A percentile compares a stretch with the other conserved stretches of the same genome.
Conservation (phyloP, 805 yeast genomes). For the Lipomyces orientalis region DNA sequence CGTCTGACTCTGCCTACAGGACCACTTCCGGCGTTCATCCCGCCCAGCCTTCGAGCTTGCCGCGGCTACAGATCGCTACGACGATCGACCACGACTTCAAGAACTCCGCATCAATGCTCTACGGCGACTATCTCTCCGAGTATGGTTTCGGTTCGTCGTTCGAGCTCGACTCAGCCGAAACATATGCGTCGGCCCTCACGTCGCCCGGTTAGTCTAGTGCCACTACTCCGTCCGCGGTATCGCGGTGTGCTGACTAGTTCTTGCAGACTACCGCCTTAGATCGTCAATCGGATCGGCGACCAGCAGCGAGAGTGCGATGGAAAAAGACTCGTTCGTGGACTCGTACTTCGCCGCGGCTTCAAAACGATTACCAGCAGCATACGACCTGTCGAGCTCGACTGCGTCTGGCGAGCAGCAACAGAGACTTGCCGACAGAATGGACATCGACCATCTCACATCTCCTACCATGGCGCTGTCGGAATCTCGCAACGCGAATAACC, state of each 20-base stretch:
- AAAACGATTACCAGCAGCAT: background rate
- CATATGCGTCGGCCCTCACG: background rate
- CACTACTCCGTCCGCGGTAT: background rate
- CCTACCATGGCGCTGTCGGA: background rate
- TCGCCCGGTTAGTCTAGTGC: conserved; percentile 2
- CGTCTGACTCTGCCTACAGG: background rate
- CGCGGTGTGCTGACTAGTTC: background rate
- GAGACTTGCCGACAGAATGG: background rate
- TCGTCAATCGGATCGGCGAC: background rate
- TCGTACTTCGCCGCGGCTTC: conserved; percentile 10
- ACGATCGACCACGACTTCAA: conserved; percentile 5
- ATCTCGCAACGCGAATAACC: background rate
- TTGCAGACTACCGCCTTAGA: conserved; percentile 4
- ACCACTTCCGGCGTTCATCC: background rate
- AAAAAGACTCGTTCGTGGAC: conserved; percentile 11
- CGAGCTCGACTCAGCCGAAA: conserved; percentile 4
- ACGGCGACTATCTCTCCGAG: conserved; percentile 11
- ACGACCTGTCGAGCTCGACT: background rate
- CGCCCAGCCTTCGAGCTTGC: background rate
- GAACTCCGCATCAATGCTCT: conserved; percentile 1
- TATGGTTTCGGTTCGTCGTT: conserved; percentile 3
- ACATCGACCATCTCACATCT: background rate
- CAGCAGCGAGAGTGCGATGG: background rate
- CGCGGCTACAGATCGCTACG: conserved; percentile 9
- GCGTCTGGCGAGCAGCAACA: conserved; percentile 2